Evolutionary conservation across 2,329 filamentous ascomycete species (phyloP), one percentile per base, ranked within the genome.

Genomic region (Diaporthe humulicola): DNA sequence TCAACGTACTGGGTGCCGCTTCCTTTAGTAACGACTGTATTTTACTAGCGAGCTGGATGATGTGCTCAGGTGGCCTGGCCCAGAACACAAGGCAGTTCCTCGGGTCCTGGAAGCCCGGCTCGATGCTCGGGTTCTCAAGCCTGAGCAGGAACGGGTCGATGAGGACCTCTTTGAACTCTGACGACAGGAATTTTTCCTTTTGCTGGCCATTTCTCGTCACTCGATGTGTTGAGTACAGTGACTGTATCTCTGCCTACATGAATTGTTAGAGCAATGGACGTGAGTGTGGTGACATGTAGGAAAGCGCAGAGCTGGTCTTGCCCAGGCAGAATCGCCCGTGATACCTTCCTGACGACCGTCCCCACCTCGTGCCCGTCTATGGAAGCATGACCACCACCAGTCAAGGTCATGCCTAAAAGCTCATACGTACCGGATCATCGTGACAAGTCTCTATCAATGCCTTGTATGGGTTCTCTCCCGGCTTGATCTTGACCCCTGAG

Each of bases 71-170:
- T 22, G 96, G 96, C 9, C 96, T 89, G 4, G 94, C 95, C 95
- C 95, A 98, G 81, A 98, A 92, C 0, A 95, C 94, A 15, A 98
- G 87, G 81, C 96, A 97, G 80, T 98, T 89, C 54, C 96, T 88
- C 56, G 91, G 90, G 81, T 98, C 96, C 70, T 87, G 82, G 81
- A 93, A 98, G 1, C 90, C 91, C 1, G 92, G 92, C 77, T 94
- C 89, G 48, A 93, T 84, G 1, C 88, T 83, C 1, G 89, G 89
- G 57, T 92, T 88, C 78, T 93, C 89, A 42, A 98, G 85, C 73
- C 92, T 92, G 67, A 92, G 85, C 1, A 98, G 88, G 73, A 95
- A 92, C 2, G 92, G 91, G 80, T 98, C 96, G 70, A 96, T 88
- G 66, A 90, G 90, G 79, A 97, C 90, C 74, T 93, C 93, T 1